Base-by-base conservation (phyloP, 176 grass and related monocot species). In the Musa troglodytarum region DNA sequence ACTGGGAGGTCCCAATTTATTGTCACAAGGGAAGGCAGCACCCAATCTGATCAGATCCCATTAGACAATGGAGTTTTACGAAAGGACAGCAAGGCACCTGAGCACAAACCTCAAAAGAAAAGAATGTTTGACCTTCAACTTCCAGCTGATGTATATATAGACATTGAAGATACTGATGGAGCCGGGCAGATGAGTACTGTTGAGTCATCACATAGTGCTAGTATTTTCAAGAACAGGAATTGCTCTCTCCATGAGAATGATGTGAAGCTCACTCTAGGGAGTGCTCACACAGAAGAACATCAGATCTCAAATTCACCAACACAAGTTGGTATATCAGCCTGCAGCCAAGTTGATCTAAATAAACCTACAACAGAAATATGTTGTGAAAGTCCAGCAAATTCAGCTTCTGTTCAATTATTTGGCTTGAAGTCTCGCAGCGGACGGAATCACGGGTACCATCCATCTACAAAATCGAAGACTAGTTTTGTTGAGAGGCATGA, bases 401-500 rank as follows among this genome's bases (percentile, higher is more conserved):
- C 56, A 21, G 78, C 83, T 80, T 84, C 19, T 50, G 63, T 52
- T 29, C 50, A 82, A 77, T 79, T 79, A 66, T 15, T 69, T 62
- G 71, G 54, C 78, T 11, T 65, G 61, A 69, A 69, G 76, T 52
- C 63, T 11, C 75, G 78, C 23, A 73, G 63, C 80, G 49, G 63
- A 50, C 65, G 77, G 12, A 82, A 74, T 50, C 76, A 82, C 23
- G 24, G 26, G 2, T 52, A 53, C 79, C 25, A 82, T 76, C 24
- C 61, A 59, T 82, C 79, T 54, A 28, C n/a, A 58, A 68, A 51
- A 81, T 71, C 83, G 77, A 85, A 28, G 79, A 83, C 86, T 70
- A 67, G 66, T 80, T 86, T 88, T 64, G 72, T 87, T n/a, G 81
- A 79, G 54, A 78, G 82, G 79, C 76, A 58, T 72, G 55, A 19